A percentile compares a stretch with the other conserved stretches of the same genome.
Conservation (phyloP, 495 filamentous ascomycete species). For the Hypomontagnella monticulosa region DNA sequence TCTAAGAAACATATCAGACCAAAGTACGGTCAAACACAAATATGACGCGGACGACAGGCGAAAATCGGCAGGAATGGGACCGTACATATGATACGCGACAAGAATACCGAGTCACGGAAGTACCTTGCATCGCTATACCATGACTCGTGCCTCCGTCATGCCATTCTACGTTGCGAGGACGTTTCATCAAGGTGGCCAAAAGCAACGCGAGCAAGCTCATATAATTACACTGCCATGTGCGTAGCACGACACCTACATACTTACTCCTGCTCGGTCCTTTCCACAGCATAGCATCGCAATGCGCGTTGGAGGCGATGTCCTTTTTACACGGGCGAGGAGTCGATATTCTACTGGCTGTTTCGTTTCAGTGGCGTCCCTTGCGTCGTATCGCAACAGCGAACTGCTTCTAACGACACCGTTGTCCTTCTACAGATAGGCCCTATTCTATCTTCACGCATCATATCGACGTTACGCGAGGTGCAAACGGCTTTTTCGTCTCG, state of each 20-base stretch:
- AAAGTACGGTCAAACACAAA: background rate
- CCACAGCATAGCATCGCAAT: conserved; percentile 3
- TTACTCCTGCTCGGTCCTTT: conserved; percentile 15
- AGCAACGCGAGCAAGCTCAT: background rate
- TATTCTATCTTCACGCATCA: too few relatives aligned
- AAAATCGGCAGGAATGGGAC: background rate
- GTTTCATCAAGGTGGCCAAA: conserved; percentile 2
- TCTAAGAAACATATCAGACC: conserved; percentile 4
- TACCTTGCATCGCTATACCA: conserved; percentile 17
- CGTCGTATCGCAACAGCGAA: conserved; percentile 6
- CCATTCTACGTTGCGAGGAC: conserved; percentile 3
- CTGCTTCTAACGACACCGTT: background rate
- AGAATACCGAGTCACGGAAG: conserved; percentile 30
- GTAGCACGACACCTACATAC: background rate
- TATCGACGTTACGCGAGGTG: too few relatives aligned
- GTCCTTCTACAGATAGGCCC: too few relatives aligned
- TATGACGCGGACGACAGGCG: background rate
- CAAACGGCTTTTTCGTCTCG: too few relatives aligned
- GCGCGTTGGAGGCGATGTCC: conserved; percentile 24
- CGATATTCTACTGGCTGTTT: conserved; percentile 5
- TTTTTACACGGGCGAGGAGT: conserved; percentile 12
- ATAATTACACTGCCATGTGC: conserved; percentile 12
- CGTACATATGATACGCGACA: background rate
- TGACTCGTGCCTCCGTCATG: conserved; percentile 4
- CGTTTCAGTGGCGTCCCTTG: conserved; percentile 7